These are phyloP conservation scores for Saccharomycopsis hybrid DNA, from an alignment of 1,139 yeast species.

Conservation along the genomic window DNA sequence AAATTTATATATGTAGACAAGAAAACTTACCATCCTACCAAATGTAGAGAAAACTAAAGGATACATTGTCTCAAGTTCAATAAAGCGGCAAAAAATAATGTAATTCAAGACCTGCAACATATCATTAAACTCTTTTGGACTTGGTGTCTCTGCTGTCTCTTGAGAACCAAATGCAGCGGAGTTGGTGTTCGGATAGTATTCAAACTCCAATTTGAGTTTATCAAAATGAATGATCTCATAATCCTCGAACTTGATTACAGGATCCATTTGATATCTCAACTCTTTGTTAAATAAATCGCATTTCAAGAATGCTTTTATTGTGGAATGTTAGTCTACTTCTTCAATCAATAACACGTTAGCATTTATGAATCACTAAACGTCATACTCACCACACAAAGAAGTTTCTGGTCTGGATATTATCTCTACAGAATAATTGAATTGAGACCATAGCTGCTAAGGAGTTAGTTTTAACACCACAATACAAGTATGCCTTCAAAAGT, in stretches of 20 bases:
- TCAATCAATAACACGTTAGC: too few species aligned
- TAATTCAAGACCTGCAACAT: not conserved
- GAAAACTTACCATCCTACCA: constrained; percentile 1
- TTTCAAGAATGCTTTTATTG: not conserved
- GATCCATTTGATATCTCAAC: not conserved
- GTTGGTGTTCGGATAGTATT: too few species aligned
- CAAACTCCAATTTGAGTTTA: not conserved
- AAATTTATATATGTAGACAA: not conserved
- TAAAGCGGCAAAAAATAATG: not conserved
- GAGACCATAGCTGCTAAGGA: too few species aligned
- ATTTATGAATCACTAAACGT: too few species aligned
- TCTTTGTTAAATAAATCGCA: constrained; percentile 4
- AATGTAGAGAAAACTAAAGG: constrained; percentile 15
- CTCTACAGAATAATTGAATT: too few species aligned
- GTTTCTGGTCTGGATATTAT: too few species aligned
- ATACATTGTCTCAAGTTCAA: constrained; percentile 4
- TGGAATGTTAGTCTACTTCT: too few species aligned
- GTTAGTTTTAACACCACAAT: too few species aligned
- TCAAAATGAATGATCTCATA: not conserved
- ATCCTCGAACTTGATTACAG: not conserved
- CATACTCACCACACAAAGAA: too few species aligned
- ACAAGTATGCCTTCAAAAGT: too few species aligned
- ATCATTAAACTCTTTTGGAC: not conserved
- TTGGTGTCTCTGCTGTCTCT: too few species aligned
- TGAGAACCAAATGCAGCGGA: too few species aligned